Evolutionary conservation across 331 rosid genomes (phyloP).

Genomic region (Acacia pycnantha): DNA sequence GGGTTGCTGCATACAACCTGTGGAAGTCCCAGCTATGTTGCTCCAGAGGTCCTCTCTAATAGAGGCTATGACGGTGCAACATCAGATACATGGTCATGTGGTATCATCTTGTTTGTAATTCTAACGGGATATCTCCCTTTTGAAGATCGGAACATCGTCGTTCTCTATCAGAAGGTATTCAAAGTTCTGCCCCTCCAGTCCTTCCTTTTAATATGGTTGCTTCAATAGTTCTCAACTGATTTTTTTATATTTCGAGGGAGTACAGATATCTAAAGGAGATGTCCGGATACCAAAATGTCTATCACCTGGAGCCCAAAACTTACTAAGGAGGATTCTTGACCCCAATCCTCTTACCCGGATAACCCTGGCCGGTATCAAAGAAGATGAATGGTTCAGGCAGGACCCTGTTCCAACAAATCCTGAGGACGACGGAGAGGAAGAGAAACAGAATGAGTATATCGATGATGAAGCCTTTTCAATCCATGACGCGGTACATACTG

Average conservation of each 20-base stretch:
- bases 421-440: conserved; percentile 56
- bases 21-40: conserved; percentile 97
- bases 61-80: conserved; percentile 84
- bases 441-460: conserved; percentile 47
- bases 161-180: conserved; percentile 87
- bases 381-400: conserved; percentile 80
- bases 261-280: conserved; percentile 78
- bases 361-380: conserved; percentile 63
- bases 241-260: conserved; percentile 14
- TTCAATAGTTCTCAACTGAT: not conserved
- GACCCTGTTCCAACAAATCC: conserved; percentile 55
- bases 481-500: conserved; percentile 49
- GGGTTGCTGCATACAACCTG: conserved; percentile 96
- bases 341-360: conserved; percentile 78
- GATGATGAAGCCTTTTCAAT: conserved; percentile 53
- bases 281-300: conserved; percentile 72
- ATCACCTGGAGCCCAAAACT: conserved; percentile 63
- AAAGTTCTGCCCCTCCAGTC: not conserved
- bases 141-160: conserved; percentile 86
- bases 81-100: conserved; percentile 95
- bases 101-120: conserved; percentile 77
- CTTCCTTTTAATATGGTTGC: conserved; percentile 11
- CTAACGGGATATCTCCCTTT: conserved; percentile 82
- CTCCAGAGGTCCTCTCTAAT: conserved; percentile 85
- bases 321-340: conserved; percentile 78